Base-by-base conservation (phyloP, 305 asterid species). In the Fraxinus paxiana region DNA sequence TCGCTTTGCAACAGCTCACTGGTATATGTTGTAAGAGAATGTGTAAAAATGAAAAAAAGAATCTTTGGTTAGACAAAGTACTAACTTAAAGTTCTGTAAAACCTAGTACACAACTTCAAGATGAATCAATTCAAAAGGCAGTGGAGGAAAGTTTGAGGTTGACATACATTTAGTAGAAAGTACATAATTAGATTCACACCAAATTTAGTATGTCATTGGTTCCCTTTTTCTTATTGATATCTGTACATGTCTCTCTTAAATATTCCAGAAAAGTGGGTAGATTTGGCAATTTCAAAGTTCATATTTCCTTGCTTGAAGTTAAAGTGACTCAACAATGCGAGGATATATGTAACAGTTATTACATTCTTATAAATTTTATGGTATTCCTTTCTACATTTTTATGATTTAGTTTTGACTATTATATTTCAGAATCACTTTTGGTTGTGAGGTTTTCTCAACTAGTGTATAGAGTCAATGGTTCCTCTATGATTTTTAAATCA, bases 1-100 rank as follows among this genome's bases (percentile, higher is more conserved):
- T 93, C 97, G 67, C 99, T 96, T 89, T 91, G 90, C 94, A 92
- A 76, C 86, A 96, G 84, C 81, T 92, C 98, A 13, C 54, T 43
- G 54, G 54, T 13, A 43, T 43, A 43, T 43, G 17, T 43, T 43
- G 54, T 2, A 43, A 3, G 54, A 13, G 54, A 43, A 43, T 43
- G 46, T 43, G 54, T 43, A 43, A 43, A n/a, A n/a, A n/a, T n/a
- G n/a, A n/a, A n/a, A n/a, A n/a, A n/a, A n/a, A n/a, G n/a, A 38
- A 54, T 33, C 12, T 22, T 81, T 33, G 10, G 73, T 2, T 35
- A 48, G 76, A 54, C 65, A 22, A 73, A 65, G 18, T 18, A 78
- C 46, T 5, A 56, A 18, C 69, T 31, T 26, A 73, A 13, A 7
- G 33, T 15, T 72, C 20, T 15, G 43, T 4, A 82, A 65, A 77